Conservation (phyloP, 1,139 yeast species). For the Scheffersomyces stambukii region DNA sequence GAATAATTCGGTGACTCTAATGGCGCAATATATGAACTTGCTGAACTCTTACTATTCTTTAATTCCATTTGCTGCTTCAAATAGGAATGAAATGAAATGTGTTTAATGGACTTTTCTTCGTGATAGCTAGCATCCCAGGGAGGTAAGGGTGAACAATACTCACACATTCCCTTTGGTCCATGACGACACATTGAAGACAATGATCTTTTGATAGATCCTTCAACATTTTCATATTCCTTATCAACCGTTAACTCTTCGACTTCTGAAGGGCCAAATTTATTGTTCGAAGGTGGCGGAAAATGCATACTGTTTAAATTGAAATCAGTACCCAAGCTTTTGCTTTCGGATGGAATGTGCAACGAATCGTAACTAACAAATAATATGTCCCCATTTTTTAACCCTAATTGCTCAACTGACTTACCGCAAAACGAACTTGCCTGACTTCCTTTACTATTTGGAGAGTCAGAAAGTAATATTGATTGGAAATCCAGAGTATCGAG, state of each 20-base stretch:
- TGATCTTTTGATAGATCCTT: conserved; percentile 70
- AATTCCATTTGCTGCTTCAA: conserved; percentile 67
- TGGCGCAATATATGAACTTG: conserved; percentile 73
- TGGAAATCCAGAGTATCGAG: conserved; percentile 26
- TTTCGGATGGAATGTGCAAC: conserved; percentile 4
- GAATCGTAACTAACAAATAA: conserved; percentile 52
- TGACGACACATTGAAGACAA: conserved; percentile 73
- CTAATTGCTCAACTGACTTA: conserved; percentile 47
- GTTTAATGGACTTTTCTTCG: conserved; percentile 76
- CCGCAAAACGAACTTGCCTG: conserved; percentile 40
- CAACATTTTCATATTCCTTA: conserved; percentile 56
- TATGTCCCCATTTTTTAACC: conserved; percentile 80
- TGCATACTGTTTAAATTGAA: too few species aligned
- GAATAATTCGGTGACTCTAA: conserved; percentile 66
- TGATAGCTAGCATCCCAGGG: conserved; percentile 88
- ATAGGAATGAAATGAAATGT: conserved; percentile 81
- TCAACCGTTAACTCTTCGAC: conserved; percentile 58
- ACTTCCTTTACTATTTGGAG: conserved; percentile 49
- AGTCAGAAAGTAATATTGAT: conserved; percentile 36
- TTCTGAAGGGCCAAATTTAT: conserved; percentile 14
- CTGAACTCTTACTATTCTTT: conserved; percentile 59
- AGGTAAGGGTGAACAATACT: conserved; percentile 91
- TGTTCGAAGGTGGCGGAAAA: too few species aligned
- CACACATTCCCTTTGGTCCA: conserved; percentile 96
- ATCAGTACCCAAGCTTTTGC: conserved; percentile 4